Evolutionary conservation across 768 basidiomycete species (phyloP).

Genomic region (Albatrellus ellisii): DNA sequence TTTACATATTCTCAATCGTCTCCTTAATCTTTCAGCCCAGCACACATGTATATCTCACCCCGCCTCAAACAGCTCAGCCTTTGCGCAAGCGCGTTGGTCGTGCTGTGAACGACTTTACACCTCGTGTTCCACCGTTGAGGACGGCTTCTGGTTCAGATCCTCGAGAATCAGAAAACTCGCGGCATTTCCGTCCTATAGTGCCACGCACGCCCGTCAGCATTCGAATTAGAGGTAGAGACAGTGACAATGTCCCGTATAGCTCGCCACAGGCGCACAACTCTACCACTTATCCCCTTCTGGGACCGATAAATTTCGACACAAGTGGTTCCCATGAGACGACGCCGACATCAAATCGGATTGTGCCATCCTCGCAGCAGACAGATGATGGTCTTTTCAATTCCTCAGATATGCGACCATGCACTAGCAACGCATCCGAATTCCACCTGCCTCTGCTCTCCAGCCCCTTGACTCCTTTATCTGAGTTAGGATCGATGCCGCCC

Average conservation of each 20-base stretch:
- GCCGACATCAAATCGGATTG: constrained; percentile 1
- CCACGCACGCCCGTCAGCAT: too few species aligned
- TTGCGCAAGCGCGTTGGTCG: background rate
- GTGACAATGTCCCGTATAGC: too few species aligned
- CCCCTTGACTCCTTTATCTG: background rate
- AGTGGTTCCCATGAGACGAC: background rate
- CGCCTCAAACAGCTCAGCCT: background rate
- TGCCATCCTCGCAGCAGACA: background rate
- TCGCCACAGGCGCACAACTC: too few species aligned
- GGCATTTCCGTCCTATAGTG: too few species aligned
- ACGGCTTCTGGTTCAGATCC: too few species aligned
- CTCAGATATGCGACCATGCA: background rate
- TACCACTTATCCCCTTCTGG: background rate
- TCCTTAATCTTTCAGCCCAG: background rate
- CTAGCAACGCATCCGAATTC: background rate
- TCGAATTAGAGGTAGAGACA: too few species aligned
- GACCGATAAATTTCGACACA: background rate
- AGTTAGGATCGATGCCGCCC: background rate
- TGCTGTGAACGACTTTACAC: background rate
- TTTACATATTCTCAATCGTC: too few species aligned
- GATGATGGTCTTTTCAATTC: background rate
- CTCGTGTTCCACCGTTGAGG: too few species aligned
- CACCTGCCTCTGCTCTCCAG: background rate
- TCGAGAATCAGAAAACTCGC: too few species aligned
- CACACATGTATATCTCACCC: background rate